Evolutionary conservation across 2,329 filamentous ascomycete species (phyloP).

Genomic region (Coniochaeta sp.): DNA sequence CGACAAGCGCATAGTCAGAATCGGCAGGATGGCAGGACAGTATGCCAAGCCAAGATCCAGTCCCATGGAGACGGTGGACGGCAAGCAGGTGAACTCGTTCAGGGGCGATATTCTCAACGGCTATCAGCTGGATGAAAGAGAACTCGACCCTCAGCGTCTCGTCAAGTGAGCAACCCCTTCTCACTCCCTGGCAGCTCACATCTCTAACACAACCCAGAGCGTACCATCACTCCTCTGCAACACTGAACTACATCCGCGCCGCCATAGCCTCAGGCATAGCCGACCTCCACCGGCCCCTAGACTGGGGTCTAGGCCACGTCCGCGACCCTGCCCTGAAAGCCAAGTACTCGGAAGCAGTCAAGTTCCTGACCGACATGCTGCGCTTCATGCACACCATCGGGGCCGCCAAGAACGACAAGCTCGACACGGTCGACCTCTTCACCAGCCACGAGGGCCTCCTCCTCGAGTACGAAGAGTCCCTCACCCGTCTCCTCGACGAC

Average conservation of each 20-base stretch:
- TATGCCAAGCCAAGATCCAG: slow-evolving; percentile 94
- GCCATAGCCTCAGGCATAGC: slow-evolving; percentile 83
- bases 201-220: slow-evolving; percentile 46
- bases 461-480: slow-evolving; percentile 85
- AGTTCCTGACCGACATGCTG: slow-evolving; percentile 81
- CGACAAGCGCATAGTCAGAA: slow-evolving; percentile 77
- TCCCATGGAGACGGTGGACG: slow-evolving; percentile 75
- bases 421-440: slow-evolving; percentile 90
- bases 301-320: slow-evolving; percentile 93
- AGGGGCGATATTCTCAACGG: slow-evolving; percentile 94
- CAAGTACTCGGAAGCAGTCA: slow-evolving; percentile 80
- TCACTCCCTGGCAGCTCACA: too few species aligned
- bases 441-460: slow-evolving; percentile 93
- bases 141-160: slow-evolving; percentile 75
- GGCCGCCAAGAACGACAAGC: slow-evolving; percentile 73
- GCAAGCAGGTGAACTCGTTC: slow-evolving; percentile 80
- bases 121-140: slow-evolving; percentile 66
- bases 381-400: slow-evolving; percentile 94
- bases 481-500: slow-evolving; percentile 66
- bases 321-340: slow-evolving; percentile 73
- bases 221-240: slow-evolving; percentile 93
- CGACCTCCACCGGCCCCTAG: slow-evolving; percentile 84
- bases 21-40: slow-evolving; percentile 94
- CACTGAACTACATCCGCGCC: slow-evolving; percentile 85
- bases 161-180: slow-evolving; percentile 46